These are phyloP conservation scores for Basipetospora sp. DNA, from an alignment of 2,329 filamentous ascomycete species.

Conservation along the genomic window DNA sequence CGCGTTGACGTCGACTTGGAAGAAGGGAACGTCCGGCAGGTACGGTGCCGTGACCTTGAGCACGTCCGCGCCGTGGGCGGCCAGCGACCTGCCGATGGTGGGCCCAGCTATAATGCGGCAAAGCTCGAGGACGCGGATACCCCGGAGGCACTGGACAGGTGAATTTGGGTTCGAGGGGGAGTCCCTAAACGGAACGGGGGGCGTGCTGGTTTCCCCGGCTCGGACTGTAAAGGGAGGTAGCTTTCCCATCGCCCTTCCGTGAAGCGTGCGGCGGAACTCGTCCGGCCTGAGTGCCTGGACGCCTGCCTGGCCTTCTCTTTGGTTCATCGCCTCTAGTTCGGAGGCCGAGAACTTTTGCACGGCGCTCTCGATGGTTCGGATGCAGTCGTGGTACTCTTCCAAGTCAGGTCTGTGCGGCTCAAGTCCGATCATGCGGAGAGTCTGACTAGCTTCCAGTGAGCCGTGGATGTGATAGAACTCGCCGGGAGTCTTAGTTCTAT, in stretches of 20 bases:
- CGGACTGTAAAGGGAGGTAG: constrained; percentile 35
- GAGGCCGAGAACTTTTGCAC: constrained; percentile 38
- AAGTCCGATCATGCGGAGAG: constrained; percentile 55
- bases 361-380: constrained; percentile 42
- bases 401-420: constrained; percentile 46
- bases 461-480: constrained; percentile 65
- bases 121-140: constrained; percentile 59
- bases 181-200: constrained; percentile 25
- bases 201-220: constrained; percentile 33
- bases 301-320: constrained; percentile 41
- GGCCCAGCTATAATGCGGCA: constrained; percentile 64
- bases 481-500: constrained; percentile 49
- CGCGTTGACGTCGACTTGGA: constrained; percentile 58
- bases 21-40: constrained; percentile 57
- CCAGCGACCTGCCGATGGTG: constrained; percentile 54
- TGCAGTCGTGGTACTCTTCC: constrained; percentile 43
- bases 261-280: constrained; percentile 40
- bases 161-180: background rate
- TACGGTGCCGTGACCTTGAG: constrained; percentile 55
- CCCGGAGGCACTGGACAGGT: constrained; percentile 28
- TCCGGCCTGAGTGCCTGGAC: constrained; percentile 43
- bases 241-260: constrained; percentile 15
- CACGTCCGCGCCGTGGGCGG: constrained; percentile 62
- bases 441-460: constrained; percentile 55
- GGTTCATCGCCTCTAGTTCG: constrained; percentile 46